Evolutionary conservation across 768 basidiomycete genomes (phyloP).

Genomic region (Leccinellum rugosiceps): DNA sequence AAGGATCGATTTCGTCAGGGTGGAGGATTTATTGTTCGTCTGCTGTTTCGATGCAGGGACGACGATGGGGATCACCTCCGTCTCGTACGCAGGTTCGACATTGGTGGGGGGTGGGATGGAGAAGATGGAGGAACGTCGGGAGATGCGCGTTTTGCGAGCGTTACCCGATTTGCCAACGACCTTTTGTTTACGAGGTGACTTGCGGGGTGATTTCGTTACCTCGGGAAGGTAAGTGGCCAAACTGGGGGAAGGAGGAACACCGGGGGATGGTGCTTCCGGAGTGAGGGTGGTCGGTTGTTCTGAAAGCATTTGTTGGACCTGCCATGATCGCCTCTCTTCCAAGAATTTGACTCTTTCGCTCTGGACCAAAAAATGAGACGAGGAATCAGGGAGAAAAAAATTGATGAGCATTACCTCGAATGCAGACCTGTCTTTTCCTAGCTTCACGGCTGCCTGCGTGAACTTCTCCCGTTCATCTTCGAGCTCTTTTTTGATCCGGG

Average conservation of each 20-base stretch:
- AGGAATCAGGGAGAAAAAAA: background rate
- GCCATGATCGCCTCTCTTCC: slow-evolving; percentile 76
- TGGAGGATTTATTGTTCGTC: slow-evolving; percentile 14
- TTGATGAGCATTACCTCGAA: slow-evolving; percentile 54
- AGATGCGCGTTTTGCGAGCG: slow-evolving; percentile 43
- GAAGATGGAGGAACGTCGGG: slow-evolving; percentile 45
- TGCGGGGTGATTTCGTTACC: slow-evolving; percentile 41
- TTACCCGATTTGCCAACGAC: slow-evolving; percentile 46
- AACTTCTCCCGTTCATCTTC: slow-evolving; percentile 64
- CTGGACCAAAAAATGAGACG: slow-evolving; percentile 34
- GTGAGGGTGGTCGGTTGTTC: slow-evolving; percentile 46
- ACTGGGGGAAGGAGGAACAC: slow-evolving; percentile 14
- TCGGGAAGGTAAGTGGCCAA: slow-evolving; percentile 25
- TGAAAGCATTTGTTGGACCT: slow-evolving; percentile 58
- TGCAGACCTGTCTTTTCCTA: slow-evolving; percentile 61
- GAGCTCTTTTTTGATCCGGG: slow-evolving; percentile 51
- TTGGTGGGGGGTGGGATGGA: slow-evolving; percentile 34
- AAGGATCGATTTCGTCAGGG: slow-evolving; percentile 47
- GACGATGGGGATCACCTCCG: slow-evolving; percentile 43
- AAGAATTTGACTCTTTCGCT: slow-evolving; percentile 56
- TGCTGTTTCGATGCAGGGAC: slow-evolving; percentile 29
- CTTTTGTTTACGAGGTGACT: slow-evolving; percentile 44
- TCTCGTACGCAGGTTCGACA: slow-evolving; percentile 48
- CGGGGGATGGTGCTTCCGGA: slow-evolving; percentile 23
- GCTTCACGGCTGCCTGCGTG: slow-evolving; percentile 56